Evolutionary conservation across 495 filamentous ascomycete genomes (phyloP).

Genomic region (Choiromyces venosus): DNA sequence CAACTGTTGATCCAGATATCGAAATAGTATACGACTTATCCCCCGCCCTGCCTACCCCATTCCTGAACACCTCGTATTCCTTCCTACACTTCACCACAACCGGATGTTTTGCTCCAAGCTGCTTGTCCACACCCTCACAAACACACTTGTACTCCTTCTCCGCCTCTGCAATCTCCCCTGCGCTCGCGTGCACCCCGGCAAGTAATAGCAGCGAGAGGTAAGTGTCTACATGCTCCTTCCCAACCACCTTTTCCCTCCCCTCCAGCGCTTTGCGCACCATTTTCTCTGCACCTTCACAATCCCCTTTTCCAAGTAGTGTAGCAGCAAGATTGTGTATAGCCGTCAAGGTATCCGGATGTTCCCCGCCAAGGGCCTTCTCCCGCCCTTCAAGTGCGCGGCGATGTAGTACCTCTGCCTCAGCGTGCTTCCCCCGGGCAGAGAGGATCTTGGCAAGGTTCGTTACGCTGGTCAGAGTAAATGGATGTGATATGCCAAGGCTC

Average conservation of each 20-base stretch:
- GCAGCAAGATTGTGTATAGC: conserved; percentile 40
- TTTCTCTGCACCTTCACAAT: conserved; percentile 44
- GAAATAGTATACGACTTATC: too few species aligned
- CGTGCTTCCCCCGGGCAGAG: conserved; percentile 39
- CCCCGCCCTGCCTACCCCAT: too few species aligned
- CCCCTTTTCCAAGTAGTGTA: conserved; percentile 37
- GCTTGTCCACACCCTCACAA: conserved; percentile 21
- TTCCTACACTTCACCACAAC: conserved; percentile 19
- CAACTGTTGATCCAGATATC: too few species aligned
- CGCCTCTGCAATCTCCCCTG: conserved; percentile 16
- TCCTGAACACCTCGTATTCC: too few species aligned
- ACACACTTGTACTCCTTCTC: conserved; percentile 25
- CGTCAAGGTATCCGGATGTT: conserved; percentile 41
- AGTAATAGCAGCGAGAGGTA: conserved; percentile 16
- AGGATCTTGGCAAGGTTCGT: conserved; percentile 41
- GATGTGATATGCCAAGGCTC: conserved; percentile 40
- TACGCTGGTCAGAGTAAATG: conserved; percentile 41
- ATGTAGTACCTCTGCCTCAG: conserved; percentile 43
- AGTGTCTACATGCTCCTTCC: conserved; percentile 38
- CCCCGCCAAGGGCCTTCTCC: conserved; percentile 37
- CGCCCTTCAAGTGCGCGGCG: conserved; percentile 35
- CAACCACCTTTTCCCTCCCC: conserved; percentile 39
- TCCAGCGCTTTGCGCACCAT: conserved; percentile 30
- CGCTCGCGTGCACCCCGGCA: neutral
- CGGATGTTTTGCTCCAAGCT: conserved; percentile 30